Percentiles rank a stretch among this genome's conserved stretches.
Conservation (phyloP, 1,284 basidiomycete genomes). For the Cryptococcus maquisensis region DNA sequence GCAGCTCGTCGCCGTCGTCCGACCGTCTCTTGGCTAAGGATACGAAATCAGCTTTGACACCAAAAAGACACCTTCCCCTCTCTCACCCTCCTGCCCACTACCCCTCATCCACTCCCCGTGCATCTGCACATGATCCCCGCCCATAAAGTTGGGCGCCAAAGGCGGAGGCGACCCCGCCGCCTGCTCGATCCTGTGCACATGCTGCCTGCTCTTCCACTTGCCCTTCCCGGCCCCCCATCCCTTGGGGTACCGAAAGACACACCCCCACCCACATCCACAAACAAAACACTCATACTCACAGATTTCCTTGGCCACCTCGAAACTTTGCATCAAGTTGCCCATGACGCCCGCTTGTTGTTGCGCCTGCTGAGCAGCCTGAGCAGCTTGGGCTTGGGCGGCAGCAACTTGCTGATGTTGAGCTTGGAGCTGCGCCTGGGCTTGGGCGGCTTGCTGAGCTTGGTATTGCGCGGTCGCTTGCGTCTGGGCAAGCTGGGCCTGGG, state of each 20-base stretch:
- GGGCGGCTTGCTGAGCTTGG: background rate
- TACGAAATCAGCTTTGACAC: background rate
- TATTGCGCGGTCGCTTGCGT: background rate
- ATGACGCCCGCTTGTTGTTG: slow-evolving; percentile 55
- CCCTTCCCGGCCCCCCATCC: background rate
- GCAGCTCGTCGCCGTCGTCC: slow-evolving; percentile 79
- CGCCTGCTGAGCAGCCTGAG: background rate
- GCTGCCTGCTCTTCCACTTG: background rate
- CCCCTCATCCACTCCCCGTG: background rate
- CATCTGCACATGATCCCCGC: background rate
- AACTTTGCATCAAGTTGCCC: slow-evolving; percentile 89
- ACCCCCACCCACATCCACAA: background rate
- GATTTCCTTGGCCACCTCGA: slow-evolving; percentile 93
- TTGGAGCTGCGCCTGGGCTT: background rate
- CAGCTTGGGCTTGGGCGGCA: background rate
- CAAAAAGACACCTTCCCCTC: background rate
- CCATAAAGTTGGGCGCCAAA: background rate
- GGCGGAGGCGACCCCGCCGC: background rate
- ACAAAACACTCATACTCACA: slow-evolving; percentile 54
- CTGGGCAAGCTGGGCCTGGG: background rate
- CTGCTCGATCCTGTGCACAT: background rate
- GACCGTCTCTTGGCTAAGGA: slow-evolving; percentile 73
- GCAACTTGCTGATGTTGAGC: background rate
- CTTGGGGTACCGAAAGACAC: background rate
- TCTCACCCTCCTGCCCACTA: background rate